Evolutionary conservation across 2,329 filamentous ascomycete genomes (phyloP), one percentile per base, ranked within the genome.

Genomic region (Colletotrichum scovillei): DNA sequence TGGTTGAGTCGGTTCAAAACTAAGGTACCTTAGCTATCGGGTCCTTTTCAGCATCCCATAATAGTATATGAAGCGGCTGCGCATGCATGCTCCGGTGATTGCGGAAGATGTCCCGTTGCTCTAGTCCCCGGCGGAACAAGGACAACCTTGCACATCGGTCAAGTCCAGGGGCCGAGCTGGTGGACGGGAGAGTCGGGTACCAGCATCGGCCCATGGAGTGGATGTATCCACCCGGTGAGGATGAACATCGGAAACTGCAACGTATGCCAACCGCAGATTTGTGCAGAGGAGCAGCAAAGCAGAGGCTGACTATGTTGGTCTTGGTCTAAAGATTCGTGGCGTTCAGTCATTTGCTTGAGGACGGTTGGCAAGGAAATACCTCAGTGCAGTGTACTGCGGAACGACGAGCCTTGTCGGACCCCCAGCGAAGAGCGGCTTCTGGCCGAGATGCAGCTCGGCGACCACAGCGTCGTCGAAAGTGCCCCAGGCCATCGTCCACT

Each of bases 121-220:
- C 57, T 56, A 72, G 63, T 32, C 30, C 30, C 59, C 52, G 49
- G 35, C 72, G 63, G 38, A 58, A 56, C 68, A 67, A 72, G 68
- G 63, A 42, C 42, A 74, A 62, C 71, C 73, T 67, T 75, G 73
- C 67, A 67, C 63, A 56, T 67, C 71, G 72, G 71, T 67, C 35
- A 64, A 63, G 66, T 32, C 42, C 63, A 52, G 42, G 59, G 67
- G 67, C 53, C 55, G 67, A 49, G 42, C 19, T 49, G 67, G 59
- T 59, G 53, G 69, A 38, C 56, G 60, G 66, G 59, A 70, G 11
- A 73, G 24, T 49, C 56, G 60, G 67, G 62, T 63, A 49, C 35
- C 49, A 71, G 67, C 71, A 66, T 73, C 60, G 56, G 67, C 67
- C 67, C 57, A 57, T 62, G 62, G 55, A 71, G 71, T 73, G 62